These are phyloP conservation scores for Anaeromyces robustus DNA, from an alignment of 192 early-diverging fungal species.

Conservation along the genomic window DNA sequence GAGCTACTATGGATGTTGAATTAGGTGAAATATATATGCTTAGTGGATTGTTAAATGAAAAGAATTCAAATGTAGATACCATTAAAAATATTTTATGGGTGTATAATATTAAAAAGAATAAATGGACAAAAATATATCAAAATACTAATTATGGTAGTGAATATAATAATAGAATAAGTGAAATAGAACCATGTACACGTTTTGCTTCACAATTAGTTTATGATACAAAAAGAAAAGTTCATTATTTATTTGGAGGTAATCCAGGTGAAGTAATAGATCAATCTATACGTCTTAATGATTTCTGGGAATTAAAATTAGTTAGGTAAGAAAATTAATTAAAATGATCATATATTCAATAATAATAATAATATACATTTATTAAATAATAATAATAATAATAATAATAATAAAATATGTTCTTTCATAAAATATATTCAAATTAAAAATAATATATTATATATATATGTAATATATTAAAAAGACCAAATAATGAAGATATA, in stretches of 20 bases:
- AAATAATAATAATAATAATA: no score
- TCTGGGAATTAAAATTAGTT: slow-evolving; percentile 58
- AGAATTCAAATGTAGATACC: slow-evolving; percentile 25
- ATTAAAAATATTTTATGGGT: slow-evolving; percentile 69
- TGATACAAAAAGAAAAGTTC: slow-evolving; percentile 44
- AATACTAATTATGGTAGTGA: slow-evolving; percentile 33
- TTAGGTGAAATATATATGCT: slow-evolving; percentile 77
- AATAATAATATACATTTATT: no score
- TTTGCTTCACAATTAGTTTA: slow-evolving; percentile 89
- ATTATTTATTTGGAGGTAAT: slow-evolving; percentile 92
- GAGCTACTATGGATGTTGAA: slow-evolving; percentile 60
- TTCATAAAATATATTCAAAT: no score
- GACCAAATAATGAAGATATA: slow-evolving; percentile 48
- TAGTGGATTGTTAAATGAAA: slow-evolving; percentile 49
- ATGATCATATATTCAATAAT: neutral
- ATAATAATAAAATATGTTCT: no score
- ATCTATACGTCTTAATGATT: slow-evolving; percentile 53
- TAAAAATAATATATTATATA: no score
- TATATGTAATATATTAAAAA: slow-evolving; percentile 2
- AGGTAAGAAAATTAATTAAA: slow-evolving; percentile 25
- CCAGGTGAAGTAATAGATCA: slow-evolving; percentile 49
- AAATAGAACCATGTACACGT: slow-evolving; percentile 60
- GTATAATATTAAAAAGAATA: slow-evolving; percentile 34
- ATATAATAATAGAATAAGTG: slow-evolving; percentile 27
- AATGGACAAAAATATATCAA: slow-evolving; percentile 56